A percentile compares a stretch with the other conserved stretches of the same genome.
Conservation (phyloP, 208 protist species). For the Wallacemonas sp. region DNA sequence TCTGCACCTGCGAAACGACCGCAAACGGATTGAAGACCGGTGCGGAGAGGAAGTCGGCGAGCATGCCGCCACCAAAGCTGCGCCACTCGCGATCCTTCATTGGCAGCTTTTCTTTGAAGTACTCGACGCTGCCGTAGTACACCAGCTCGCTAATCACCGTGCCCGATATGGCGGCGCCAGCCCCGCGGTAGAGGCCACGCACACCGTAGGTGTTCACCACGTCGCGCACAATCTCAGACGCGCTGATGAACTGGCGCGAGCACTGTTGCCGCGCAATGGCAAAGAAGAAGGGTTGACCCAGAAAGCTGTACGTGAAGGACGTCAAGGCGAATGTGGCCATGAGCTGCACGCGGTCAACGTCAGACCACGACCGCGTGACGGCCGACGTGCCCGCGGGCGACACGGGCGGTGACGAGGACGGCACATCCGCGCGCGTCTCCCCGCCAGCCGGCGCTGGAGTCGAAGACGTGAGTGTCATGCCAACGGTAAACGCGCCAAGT, state of each 20-base stretch:
- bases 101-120: conserved; percentile 74
- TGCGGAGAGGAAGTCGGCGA: conserved; percentile 66
- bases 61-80: conserved; percentile 68
- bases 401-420: conserved; percentile 19
- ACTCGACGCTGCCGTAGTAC: conserved; percentile 79
- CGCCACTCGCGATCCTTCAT: conserved; percentile 62
- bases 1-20: conserved; percentile 84
- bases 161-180: conserved; percentile 56
- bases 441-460: no score
- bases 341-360: conserved; percentile 64
- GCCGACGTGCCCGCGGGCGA: conserved; percentile 50
- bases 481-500: no score
- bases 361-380: conserved; percentile 79
- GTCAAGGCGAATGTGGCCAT: conserved; percentile 69
- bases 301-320: conserved; percentile 64
- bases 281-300: conserved; percentile 75
- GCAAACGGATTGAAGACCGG: conserved; percentile 84
- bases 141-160: conserved; percentile 78
- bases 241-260: conserved; percentile 41
- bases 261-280: conserved; percentile 82
- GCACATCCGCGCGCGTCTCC: conserved; percentile 4
- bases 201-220: conserved; percentile 47
- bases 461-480: no score
- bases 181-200: conserved; percentile 69
- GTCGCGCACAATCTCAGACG: conserved; percentile 43